Evolutionary conservation across 2,329 filamentous ascomycete species (phyloP), one percentile per base, ranked within the genome.

Genomic region (Zasmidium cellare): DNA sequence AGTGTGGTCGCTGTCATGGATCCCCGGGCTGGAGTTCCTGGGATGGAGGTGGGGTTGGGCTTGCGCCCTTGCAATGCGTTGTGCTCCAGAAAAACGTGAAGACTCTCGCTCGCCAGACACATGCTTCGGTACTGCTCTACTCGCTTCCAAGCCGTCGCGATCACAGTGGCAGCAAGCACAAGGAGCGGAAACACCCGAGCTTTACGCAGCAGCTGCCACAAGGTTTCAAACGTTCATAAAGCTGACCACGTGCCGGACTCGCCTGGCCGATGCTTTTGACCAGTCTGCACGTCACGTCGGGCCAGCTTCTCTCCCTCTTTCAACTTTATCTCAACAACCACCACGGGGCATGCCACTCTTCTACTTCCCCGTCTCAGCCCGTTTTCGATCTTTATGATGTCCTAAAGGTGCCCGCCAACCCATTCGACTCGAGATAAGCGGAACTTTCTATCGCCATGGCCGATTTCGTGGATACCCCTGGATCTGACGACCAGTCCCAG

Each of bases 381-480:
- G 57, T 41, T 51, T 51, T 24, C 31, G 35, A 51, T 56, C 35
- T 54, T 51, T 54, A 56, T 57, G 57, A 57, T 46, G 9, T 9
- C 25, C 14, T 52, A 20, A 44, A 55, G 44, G 20, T 18, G 19
- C 22, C 3, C 31, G 35, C 35, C 11, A n/a, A 18, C 7, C 7
- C 35, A 41, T 20, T 19, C 38, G 47, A 31, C n/a, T 49, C 20
- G 53, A 51, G n/a, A 28, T 50, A 50, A 46, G 35, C 35, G 46
- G 49, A 51, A 51, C 16, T 51, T 45, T 50, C 23, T 24, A 18
- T 16, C 14, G 47, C 18, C 46, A 41, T 45, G 35, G 35, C 55
- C 54, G 57, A 60, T 55, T 56, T 38, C 38, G 51, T 60, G 20
- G 62, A 62, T 28, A 62, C 63, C 20, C 63, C 63, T 46, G 53